These are phyloP conservation scores for Circinella minor DNA, from an alignment of 371 early-diverging fungal genomes.

Conservation along the genomic window DNA sequence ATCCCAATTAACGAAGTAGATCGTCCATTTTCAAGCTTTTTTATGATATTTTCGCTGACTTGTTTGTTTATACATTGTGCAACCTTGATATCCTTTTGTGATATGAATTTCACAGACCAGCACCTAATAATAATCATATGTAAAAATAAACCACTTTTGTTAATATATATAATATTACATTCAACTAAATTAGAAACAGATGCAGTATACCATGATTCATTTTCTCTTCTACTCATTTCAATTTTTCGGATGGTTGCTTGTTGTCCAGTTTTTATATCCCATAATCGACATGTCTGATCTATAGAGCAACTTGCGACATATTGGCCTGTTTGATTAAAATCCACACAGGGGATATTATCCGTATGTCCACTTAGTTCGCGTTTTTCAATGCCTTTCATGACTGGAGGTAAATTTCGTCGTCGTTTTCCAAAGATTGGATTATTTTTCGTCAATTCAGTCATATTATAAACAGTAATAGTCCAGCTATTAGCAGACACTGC, in stretches of 20 bases:
- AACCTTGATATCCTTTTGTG: slow-evolving; percentile 36
- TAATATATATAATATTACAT: too few relatives aligned
- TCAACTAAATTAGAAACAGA: too few relatives aligned
- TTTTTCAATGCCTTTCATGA: slow-evolving; percentile 17
- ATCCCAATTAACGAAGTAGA: slow-evolving; percentile 26
- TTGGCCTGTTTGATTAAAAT: slow-evolving; percentile 57
- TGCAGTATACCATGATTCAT: slow-evolving; percentile 25
- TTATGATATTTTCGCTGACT: slow-evolving; percentile 16
- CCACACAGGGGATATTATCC: slow-evolving; percentile 69
- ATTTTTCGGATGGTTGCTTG: slow-evolving; percentile 24
- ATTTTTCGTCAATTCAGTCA: slow-evolving; percentile 28
- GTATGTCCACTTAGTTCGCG: slow-evolving; percentile 51
- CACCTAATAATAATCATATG: slow-evolving; percentile 26
- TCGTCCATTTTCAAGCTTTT: slow-evolving; percentile 21
- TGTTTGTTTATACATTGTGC: slow-evolving; percentile 25
- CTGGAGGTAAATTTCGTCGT: not conserved
- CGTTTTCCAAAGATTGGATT: slow-evolving; percentile 25
- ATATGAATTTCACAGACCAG: slow-evolving; percentile 53
- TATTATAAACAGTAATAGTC: slow-evolving; percentile 57
- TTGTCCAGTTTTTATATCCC: slow-evolving; percentile 45
- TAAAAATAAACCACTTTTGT: too few relatives aligned
- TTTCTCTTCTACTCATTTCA: slow-evolving; percentile 14
- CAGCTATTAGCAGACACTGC: slow-evolving; percentile 68
- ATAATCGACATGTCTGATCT: slow-evolving; percentile 52
- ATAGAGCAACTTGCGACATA: slow-evolving; percentile 65